Base-by-base conservation (phyloP, 768 basidiomycete species). In the Dacryopinax spathularia region DNA sequence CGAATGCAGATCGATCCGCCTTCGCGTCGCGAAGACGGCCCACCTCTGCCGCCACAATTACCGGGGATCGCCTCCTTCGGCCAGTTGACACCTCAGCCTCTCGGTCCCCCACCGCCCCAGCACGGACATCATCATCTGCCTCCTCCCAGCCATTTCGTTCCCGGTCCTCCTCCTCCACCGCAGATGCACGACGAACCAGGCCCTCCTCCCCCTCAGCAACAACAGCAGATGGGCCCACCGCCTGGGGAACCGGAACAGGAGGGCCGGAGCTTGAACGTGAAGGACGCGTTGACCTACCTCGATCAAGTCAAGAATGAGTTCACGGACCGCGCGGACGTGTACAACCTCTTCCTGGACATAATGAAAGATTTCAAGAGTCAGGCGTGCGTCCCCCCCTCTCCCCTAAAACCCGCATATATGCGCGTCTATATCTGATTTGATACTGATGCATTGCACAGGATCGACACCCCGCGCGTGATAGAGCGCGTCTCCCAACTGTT, bases 331-430 rank as follows among this genome's bases (percentile, higher is more conserved):
- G 92, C 92, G 20, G 90, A 93, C 70, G 91, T 95, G 29, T 96
- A 96, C 79, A 95, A 96, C 73, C 82, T 87, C 67, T 92, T 93
- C 72, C 75, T 94, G 74, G 91, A 95, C 73, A 94, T 96, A 72
- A 96, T 96, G 96, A 97, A 97, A 79, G 94, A 98, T 73, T 99
- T 99, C 75, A 99, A 99, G 78, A 91, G 91, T 70, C 91, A 95
- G 61, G 73, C 73, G 75, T 77, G 60, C 66, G 71, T 67, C 63
- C 22, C 43, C 37, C 10, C 3, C 33, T 10, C 12, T 60, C 59
- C n/a, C n/a, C n/a, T n/a, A n/a, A n/a, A n/a, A n/a, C n/a, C n/a
- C n/a, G n/a, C 18, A 36, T 35, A 20, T 37, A 1, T 10, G 18
- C 33, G 65, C 25, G 34, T 60, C 16, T n/a, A n/a, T 12, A n/a